Percentiles rank a stretch among this genome's conserved stretches.
Evolutionary conservation across 768 basidiomycete genomes (phyloP).

Genomic region (Asterophora parasitica): DNA sequence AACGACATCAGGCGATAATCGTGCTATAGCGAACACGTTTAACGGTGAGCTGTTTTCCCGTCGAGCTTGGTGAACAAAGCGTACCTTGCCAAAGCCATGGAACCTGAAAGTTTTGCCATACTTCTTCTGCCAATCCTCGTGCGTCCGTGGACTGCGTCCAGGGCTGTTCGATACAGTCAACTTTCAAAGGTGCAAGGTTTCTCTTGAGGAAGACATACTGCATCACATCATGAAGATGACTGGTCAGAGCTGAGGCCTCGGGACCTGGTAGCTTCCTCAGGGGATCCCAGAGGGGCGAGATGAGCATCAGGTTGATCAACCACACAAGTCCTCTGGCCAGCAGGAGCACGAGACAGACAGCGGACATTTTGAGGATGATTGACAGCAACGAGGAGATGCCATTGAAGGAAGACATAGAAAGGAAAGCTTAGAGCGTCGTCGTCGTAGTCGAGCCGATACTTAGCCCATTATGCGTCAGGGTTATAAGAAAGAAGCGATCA

Average conservation of each 20-base stretch:
- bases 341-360: slow-evolving; percentile 26
- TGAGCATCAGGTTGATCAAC: slow-evolving; percentile 39
- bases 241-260: slow-evolving; percentile 34
- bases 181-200: neutral
- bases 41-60: neutral
- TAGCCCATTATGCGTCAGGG: no score
- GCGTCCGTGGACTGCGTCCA: slow-evolving; percentile 31
- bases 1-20: slow-evolving; percentile 52
- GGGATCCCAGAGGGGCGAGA: slow-evolving; percentile 45
- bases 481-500: no score
- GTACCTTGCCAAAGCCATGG: slow-evolving; percentile 50
- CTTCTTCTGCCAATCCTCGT: slow-evolving; percentile 38
- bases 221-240: slow-evolving; percentile 40
- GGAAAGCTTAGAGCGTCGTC: neutral
- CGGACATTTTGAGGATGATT: slow-evolving; percentile 22
- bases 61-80: neutral
- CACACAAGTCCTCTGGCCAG: slow-evolving; percentile 33
- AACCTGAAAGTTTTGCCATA: slow-evolving; percentile 51
- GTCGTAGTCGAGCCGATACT: no score
- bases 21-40: slow-evolving; percentile 28
- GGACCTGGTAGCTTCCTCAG: slow-evolving; percentile 45
- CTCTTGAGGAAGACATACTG: slow-evolving; percentile 31
- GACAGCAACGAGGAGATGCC: slow-evolving; percentile 8
- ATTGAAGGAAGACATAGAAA: slow-evolving; percentile 6
- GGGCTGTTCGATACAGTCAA: slow-evolving; percentile 30